Evolutionary conservation across 1,284 basidiomycete genomes (phyloP), one percentile per base, ranked within the genome.

Genomic region (Tilletia horrida): DNA sequence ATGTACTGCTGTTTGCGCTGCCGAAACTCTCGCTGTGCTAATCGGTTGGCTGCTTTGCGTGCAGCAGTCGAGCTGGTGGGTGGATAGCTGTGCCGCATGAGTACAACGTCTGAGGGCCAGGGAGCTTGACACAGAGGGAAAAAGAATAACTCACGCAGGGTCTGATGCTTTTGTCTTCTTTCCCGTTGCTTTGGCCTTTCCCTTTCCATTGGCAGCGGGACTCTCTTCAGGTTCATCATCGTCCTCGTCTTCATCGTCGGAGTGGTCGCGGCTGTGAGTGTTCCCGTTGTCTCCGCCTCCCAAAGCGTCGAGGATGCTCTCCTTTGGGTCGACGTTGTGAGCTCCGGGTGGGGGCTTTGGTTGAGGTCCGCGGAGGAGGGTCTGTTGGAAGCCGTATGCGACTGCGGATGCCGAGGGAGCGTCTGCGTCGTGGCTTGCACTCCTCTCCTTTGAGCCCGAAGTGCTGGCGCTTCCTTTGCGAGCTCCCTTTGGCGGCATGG

Each of bases 1-100:
- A 77, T 76, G 67, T 76, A 77, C 50, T 79, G 76, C 65, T 79
- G 77, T 67, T 78, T 78, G 25, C 77, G 69, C 52, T 79, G 77
- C 1, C 77, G 67, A 48, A 79, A 79, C 52, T 79, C 77, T 44
- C 77, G 69, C 64, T 79, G 77, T 11, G 77, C 76, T 1, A 77
- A 69, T 40, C 77, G 66, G 66, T 79, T 79, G 52, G 78, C 76
- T 52, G 73, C 76, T 50, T 79, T 79, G n/a, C 76, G 61, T 40
- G 55, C 27, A 66, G 72, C 47, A 66, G 74, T 31, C 62, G 66
- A 16, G 69, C 69, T 64, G 16, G 35, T 67, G 40, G 68, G 21
- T 18, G 27, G 65, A 62, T 23, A 43, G 21, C 16, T 18, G n/a
- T 14, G n/a, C n/a, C n/a, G n/a, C n/a, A n/a, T n/a, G n/a, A n/a